Base-by-base conservation (phyloP, 148 eudicot genomes). In the Cornus kousa region DNA sequence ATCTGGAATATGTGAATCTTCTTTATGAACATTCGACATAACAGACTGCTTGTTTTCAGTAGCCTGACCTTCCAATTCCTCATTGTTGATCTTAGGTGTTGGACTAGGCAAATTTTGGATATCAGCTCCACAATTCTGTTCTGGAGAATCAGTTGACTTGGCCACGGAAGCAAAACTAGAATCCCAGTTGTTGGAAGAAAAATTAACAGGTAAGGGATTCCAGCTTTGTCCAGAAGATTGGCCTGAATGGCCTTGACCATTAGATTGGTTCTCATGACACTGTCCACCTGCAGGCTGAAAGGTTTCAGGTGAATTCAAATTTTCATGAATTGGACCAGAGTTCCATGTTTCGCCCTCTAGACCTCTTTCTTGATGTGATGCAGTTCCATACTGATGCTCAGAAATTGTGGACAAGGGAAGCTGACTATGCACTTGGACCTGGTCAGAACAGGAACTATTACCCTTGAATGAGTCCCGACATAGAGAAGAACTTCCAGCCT, bases 81-180 rank as follows among this genome's bases (percentile, higher is more conserved):
- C 76, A 73, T 43, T 78, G 60, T 76, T 66, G n/a, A 55, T 60
- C 77, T 75, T 78, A 50, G 81, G 86, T 33, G 80, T 78, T 11
- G 85, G 88, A 87, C 83, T 86, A 10, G 85, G 85, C 50, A 84
- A 80, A 83, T 85, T 76, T n/a, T 82, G 76, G 75, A 81, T 57
- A 57, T 86, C 83, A 35, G 66, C 71, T 43, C 73, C 79, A 23
- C 67, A 71, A 40, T 70, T 79, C 62, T 74, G 77, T 73, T 86
- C 82, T 74, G 73, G 70, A 60, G 83, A 84, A 71, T 81, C 86
- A 73, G 85, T 80, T 28, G 87, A 81, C 40, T 74, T 85, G 53
- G 80, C 82, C 70, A 77, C 79, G 76, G 88, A 60, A 72, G 77
- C 79, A 67, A 77, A 59, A 68, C 75, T 68, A 9, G 85, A 84